Evolutionary conservation across 225 moss, liverwort and hornwort species (phyloP), one percentile per base, ranked within the genome.

Genomic region (Marchantia polymorpha): DNA sequence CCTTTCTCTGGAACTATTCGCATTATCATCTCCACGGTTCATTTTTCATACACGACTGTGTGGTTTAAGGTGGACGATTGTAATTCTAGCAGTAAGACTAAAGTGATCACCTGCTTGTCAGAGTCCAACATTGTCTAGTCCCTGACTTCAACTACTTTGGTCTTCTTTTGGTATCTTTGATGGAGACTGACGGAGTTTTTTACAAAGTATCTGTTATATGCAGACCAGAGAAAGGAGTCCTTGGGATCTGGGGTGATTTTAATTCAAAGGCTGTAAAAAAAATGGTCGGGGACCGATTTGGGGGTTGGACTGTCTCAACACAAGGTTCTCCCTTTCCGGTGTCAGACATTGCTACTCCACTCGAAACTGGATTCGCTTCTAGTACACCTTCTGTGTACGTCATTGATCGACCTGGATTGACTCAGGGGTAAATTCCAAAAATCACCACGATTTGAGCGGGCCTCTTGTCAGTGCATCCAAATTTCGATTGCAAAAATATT

Each of bases 191-290:
- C 54, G 8, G 31, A 11, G 3, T 51, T 52, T n/a, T 5, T 39
- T 39, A 39, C 39, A 39, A 39, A 39, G 2, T 39, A 39, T 39
- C 2, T 82, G 71, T n/a, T 39, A 39, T n/a, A 17, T 73, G 53
- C 82, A 85, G 85, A 13, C 82, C 85, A 70, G 82, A 85, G 23
- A 79, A 30, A 70, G 82, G 82, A 39, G 79, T 85, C 6, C 74
- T 85, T 51, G 85, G 85, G 51, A 85, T 85, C n/a, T 85, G 85
- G 85, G 85, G 85, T 76, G 85, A 85, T 69, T 85, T 85, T 78
- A 66, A 82, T 70, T 56, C 82, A 11, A 48, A 59, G 16, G 78
- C 17, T 6, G 79, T 85, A 26, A 85, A 79, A 56, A 76, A 70
- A 49, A 22, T 85, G 52, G 69, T 85, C 11, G 67, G 79, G 72